Base-by-base conservation (phyloP, 2,329 filamentous ascomycete genomes). In the Fusarium nanum region DNA sequence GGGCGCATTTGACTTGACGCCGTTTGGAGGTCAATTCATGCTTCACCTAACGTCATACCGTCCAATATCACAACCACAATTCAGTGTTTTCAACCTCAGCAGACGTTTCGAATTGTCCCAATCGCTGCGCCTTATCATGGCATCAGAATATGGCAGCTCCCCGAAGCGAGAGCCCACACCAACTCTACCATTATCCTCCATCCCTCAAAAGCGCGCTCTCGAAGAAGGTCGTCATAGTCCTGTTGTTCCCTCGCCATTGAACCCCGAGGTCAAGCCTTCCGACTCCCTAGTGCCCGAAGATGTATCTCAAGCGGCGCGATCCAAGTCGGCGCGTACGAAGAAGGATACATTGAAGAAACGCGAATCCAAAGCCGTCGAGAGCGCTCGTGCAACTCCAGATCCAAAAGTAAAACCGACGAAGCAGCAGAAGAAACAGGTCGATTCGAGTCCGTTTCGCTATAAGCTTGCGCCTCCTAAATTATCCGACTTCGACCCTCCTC, bases 171-270 rank as follows among this genome's bases (percentile, higher is more conserved):
- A 85, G 72, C 70, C 80, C 20, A 83, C 81, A 9, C 80, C 82
- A 28, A 78, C 77, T 23, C 73, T 78, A 18, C 75, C 81, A 8
- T 73, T 81, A 78, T 81, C 84, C 53, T 84, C 84, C 12, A 81
- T 91, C 25, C 88, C 89, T 6, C 86, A 91, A 76, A 92, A 92
- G 75, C 89, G 90, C 63, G 82, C 84, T 23, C 83, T 91, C 30
- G 90, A 92, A 65, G 91, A 92, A 73, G 88, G 88, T 76, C 69
- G 68, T 37, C 89, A 94, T 78, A 86, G 86, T 65, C 92, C 92
- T 7, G 85, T 89, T 14, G 85, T 93, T 3, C 89, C 92, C 5
- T 94, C 92, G 13, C 92, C 92, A 28, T 86, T 94, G 67, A 94
- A 94, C 73, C 89, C 90, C 48, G 88, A 91, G 47, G 84, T 85